Evolutionary conservation across 2,329 filamentous ascomycete genomes (phyloP).

Genomic region (Cladobotryum protrusum): DNA sequence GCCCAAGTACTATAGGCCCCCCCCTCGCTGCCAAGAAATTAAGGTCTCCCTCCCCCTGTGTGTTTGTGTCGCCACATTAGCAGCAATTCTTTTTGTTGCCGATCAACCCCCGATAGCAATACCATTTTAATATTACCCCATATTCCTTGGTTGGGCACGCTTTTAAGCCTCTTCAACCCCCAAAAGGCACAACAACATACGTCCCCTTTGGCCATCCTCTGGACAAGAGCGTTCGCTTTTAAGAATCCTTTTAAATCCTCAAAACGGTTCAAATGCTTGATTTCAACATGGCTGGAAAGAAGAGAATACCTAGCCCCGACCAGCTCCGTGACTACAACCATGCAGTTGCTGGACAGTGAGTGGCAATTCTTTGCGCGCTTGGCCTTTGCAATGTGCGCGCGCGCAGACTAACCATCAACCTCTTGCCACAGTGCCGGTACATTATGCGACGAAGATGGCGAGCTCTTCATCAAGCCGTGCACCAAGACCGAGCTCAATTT

Average conservation of each 20-base stretch:
- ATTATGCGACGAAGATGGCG: conserved; percentile 73
- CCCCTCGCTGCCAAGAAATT: neutral
- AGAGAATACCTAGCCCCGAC: conserved; percentile 46
- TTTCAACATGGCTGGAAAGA: conserved; percentile 8
- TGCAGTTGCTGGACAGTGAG: conserved; percentile 81
- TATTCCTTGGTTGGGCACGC: neutral
- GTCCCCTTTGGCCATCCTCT: neutral
- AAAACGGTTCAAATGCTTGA: neutral
- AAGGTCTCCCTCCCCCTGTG: no score
- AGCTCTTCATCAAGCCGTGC: conserved; percentile 91
- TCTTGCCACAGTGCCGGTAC: conserved; percentile 70
- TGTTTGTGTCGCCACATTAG: neutral
- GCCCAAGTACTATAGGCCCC: neutral
- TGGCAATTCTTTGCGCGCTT: conserved; percentile 18
- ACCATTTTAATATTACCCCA: no score
- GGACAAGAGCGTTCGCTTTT: neutral
- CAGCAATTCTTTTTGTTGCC: no score
- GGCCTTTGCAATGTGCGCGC: neutral
- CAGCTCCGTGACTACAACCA: conserved; percentile 65
- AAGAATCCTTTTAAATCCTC: neutral
- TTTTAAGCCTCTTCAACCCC: neutral
- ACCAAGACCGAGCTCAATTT: conserved; percentile 80
- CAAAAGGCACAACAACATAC: no score
- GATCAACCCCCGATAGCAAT: no score
- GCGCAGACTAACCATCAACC: neutral